Evolutionary conservation across 2,329 filamentous ascomycete species (phyloP).

Genomic region (Proliferodiscus dingleyae): DNA sequence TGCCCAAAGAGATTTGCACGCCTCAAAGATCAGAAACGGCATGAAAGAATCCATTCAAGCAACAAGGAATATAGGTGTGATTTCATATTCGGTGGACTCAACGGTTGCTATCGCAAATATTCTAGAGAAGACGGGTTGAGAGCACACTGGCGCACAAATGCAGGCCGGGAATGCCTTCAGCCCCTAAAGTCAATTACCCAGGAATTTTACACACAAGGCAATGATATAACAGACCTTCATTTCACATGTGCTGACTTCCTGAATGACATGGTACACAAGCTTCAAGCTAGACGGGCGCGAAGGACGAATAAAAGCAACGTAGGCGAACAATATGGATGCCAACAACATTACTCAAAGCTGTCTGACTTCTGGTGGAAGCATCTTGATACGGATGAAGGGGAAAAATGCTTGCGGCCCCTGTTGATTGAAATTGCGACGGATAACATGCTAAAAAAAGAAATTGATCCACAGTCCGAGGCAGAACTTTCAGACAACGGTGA

Average conservation of each 20-base stretch:
- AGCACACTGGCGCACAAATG: constrained; percentile 1
- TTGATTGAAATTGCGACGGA: neutral
- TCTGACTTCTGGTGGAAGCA: neutral
- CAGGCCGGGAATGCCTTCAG: constrained; percentile 2
- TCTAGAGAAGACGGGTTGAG: constrained; percentile 4
- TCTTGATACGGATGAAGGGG: neutral
- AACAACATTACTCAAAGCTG: neutral
- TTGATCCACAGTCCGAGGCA: neutral
- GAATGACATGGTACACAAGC: neutral
- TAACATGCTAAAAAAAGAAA: neutral
- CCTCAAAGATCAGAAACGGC: constrained; percentile 2
- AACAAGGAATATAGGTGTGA: constrained; percentile 2
- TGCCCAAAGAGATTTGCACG: constrained; percentile 3
- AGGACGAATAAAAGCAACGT: neutral
- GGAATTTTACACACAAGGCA: too few relatives aligned
- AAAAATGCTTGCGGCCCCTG: neutral
- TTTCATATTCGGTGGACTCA: neutral
- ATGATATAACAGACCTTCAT: too few relatives aligned
- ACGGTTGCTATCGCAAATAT: constrained; percentile 5
- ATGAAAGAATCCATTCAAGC: constrained; percentile 1
- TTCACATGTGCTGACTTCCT: neutral
- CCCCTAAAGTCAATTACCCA: constrained; percentile 1
- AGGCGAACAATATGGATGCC: neutral
- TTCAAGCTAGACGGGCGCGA: neutral
- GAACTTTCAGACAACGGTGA: neutral